phyloP scores from a whole-genome alignment of 192 early-diverging fungal species.

The Backusella australiensis region DNA sequence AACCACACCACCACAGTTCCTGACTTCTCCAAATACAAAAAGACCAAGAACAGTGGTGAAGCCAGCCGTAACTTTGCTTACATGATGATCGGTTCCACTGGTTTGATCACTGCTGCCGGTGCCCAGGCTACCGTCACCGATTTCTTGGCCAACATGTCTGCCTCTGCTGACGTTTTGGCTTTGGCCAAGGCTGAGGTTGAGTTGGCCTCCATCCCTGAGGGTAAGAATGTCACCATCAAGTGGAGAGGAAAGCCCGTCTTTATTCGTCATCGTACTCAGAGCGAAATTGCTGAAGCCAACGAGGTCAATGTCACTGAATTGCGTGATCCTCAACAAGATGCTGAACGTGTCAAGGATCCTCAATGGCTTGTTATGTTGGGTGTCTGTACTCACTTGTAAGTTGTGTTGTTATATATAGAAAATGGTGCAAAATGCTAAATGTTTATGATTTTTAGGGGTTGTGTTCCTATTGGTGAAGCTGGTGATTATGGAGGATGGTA shows the following conservation, averaged over 20 bases:
- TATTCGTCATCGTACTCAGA: constrained; percentile 92
- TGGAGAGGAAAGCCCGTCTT: constrained; percentile 99
- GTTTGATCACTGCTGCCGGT: constrained; percentile 75
- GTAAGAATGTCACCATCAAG: constrained; percentile 96
- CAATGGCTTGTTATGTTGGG: constrained; percentile 98
- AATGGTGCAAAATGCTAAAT: not conserved
- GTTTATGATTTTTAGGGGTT: constrained; percentile 73
- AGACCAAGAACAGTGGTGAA: constrained; percentile 54
- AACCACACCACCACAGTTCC: constrained; percentile 60
- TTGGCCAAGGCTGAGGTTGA: constrained; percentile 98
- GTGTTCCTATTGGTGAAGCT: constrained; percentile 97
- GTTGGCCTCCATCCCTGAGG: constrained; percentile 87
- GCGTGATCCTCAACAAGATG: constrained; percentile 90
- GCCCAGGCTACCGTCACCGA: constrained; percentile 90
- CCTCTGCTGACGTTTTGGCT: constrained; percentile 97
- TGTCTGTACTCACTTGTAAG: constrained; percentile 54
- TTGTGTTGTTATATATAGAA: not conserved
- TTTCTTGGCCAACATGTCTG: constrained; percentile 82
- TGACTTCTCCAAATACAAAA: constrained; percentile 77
- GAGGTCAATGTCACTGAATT: constrained; percentile 74
- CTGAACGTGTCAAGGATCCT: constrained; percentile 84
- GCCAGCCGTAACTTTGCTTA: constrained; percentile 83
- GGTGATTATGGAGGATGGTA: constrained; percentile 99
- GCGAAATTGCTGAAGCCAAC: constrained; percentile 94
- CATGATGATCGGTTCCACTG: constrained; percentile 91